phyloP scores from a whole-genome alignment of 2,329 filamentous ascomycete genomes.

The Diaporthe batatas region DNA sequence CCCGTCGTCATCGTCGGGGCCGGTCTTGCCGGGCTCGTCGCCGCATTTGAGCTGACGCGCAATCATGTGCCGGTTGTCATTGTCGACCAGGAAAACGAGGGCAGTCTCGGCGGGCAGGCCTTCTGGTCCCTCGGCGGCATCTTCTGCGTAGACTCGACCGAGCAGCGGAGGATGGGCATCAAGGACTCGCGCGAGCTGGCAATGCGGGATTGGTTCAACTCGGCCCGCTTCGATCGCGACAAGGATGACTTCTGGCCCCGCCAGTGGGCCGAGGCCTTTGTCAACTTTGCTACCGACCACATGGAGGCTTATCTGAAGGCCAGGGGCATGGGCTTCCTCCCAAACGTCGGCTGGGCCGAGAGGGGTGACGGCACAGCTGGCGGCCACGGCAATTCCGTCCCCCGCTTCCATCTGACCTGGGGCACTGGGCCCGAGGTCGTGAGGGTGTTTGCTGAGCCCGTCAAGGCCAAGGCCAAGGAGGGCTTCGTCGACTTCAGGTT shows the following conservation, averaged over 20 bases:
- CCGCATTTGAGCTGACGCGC: conserved; percentile 68
- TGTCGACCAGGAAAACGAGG: conserved; percentile 70
- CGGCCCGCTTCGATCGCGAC: conserved; percentile 70
- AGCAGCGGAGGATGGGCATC: conserved; percentile 71
- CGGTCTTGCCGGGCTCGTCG: conserved; percentile 71
- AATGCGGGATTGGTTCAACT: conserved; percentile 70
- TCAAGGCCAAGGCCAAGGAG: conserved; percentile 63
- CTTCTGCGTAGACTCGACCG: conserved; percentile 69
- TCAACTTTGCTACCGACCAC: conserved; percentile 70
- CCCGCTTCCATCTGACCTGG: conserved; percentile 74
- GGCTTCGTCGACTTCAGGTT: conserved; percentile 69
- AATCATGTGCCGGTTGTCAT: conserved; percentile 64
- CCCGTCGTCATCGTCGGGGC: conserved; percentile 69
- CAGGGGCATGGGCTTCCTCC: conserved; percentile 64
- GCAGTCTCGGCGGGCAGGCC: conserved; percentile 71
- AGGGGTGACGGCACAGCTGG: conserved; percentile 67
- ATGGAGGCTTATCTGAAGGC: conserved; percentile 70
- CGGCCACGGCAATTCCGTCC: conserved; percentile 73
- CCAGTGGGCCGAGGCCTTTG: conserved; percentile 74
- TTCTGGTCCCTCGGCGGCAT: conserved; percentile 75
- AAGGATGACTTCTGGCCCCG: conserved; percentile 70
- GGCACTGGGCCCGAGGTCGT: conserved; percentile 73
- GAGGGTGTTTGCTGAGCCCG: conserved; percentile 68
- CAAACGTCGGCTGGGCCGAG: conserved; percentile 73
- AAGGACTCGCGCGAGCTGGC: conserved; percentile 69